Evolutionary conservation across 148 eudicot genomes (phyloP), one percentile per base, ranked within the genome.

Genomic region (Rhododendron mucronatum): DNA sequence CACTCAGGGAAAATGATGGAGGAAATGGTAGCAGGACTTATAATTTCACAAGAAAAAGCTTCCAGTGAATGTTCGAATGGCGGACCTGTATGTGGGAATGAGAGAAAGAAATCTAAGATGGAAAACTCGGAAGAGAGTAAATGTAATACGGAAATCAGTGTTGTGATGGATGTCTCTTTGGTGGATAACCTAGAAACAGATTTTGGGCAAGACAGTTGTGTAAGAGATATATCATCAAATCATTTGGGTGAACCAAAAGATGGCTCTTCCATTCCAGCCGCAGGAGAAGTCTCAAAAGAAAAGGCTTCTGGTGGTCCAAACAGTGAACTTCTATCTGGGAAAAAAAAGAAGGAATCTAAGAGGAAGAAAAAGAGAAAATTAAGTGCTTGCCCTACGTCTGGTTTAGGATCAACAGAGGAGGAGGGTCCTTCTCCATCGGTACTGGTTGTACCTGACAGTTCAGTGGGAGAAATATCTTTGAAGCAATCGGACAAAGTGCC

Each of bases 151-250:
- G 50, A 67, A 80, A 59, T 63, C 26, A 21, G 37, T 74, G 41
- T 78, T 86, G 76, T 81, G 69, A 57, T 51, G 75, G 59, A 88
- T 86, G 84, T 37, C 79, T 73, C 67, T 63, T 13, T 35, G 50
- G 41, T 61, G 47, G 78, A 61, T 73, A 77, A 53, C 28, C 80
- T 61, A 20, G 78, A 73, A 47, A 51, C 83, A 85, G 26, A 53
- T 78, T 80, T 63, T 76, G 87, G 47, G 74, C 48, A 57, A 41
- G 74, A 65, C 33, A 61, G 13, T 7, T 78, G 16, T 6, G 18
- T 59, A 7, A 5, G 13, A 37, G 47, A 63, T 78, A 15, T 48
- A 33, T 47, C 69, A 20, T 59, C 41, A n/a, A 63, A 35, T 63
- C 15, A 15, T 65, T 41, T 30, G 4, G 53, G n/a, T 61, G 30